Evolutionary conservation across 2,329 filamentous ascomycete species (phyloP).

Genomic region (Stemphylium beticola): DNA sequence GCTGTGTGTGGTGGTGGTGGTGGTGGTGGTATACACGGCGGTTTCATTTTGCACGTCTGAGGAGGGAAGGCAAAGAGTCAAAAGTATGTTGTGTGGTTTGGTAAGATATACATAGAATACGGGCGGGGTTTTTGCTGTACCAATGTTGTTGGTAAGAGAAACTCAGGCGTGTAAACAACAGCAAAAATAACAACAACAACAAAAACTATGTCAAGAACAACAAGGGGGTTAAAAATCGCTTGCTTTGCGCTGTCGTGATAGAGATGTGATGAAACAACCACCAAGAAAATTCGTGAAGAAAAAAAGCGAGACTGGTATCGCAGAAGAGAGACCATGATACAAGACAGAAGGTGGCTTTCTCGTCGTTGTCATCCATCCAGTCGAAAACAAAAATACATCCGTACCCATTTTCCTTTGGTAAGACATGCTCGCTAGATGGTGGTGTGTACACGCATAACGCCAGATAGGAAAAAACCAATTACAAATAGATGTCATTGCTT

Average conservation of each 20-base stretch:
- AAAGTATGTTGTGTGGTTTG: not conserved
- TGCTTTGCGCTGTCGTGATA: slow-evolving; percentile 8
- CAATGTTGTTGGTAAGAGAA: slow-evolving; percentile 19
- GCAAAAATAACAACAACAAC: not conserved
- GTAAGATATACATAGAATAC: not conserved
- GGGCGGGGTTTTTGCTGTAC: slow-evolving; percentile 10
- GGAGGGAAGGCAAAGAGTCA: no score
- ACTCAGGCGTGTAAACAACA: not conserved
- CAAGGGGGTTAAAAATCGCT: slow-evolving; percentile 2
- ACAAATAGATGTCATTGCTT: not conserved
- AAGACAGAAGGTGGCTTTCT: not conserved
- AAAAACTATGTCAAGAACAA: not conserved
- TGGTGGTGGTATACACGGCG: not conserved
- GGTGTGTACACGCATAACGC: slow-evolving; percentile 11
- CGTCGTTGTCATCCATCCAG: slow-evolving; percentile 12
- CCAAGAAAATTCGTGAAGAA: slow-evolving; percentile 19
- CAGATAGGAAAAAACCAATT: slow-evolving; percentile 11
- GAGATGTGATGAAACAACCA: slow-evolving; percentile 30
- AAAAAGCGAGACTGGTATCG: slow-evolving; percentile 21
- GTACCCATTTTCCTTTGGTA: slow-evolving; percentile 11
- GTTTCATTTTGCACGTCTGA: slow-evolving; percentile 3
- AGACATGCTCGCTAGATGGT: slow-evolving; percentile 1
- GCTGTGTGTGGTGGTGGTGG: not conserved
- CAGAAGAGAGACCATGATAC: slow-evolving; percentile 3
- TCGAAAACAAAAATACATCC: slow-evolving; percentile 15